A percentile compares a stretch with the other conserved stretches of the same genome.
phyloP scores from a whole-genome alignment of 306 rosid species.

The Adenanthera pavonina region DNA sequence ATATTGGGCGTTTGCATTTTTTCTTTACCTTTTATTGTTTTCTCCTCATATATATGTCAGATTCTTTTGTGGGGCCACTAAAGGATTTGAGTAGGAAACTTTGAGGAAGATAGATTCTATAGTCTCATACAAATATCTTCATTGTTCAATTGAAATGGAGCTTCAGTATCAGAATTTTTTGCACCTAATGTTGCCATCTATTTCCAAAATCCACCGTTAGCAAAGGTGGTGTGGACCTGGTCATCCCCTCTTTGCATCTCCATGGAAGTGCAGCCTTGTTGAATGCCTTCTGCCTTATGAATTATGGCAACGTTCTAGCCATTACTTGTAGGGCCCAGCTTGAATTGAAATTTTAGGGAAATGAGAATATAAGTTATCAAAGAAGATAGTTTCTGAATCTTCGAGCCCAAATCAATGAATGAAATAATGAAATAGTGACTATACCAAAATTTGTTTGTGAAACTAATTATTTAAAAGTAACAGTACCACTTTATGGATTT shows the following conservation, averaged over 20 bases:
- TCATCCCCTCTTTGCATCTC: neutral
- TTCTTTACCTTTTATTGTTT: neutral
- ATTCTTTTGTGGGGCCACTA: neutral
- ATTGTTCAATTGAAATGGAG: no score
- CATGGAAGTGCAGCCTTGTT: neutral
- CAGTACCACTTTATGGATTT: conserved; percentile 10
- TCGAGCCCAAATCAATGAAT: no score
- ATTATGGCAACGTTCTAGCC: neutral
- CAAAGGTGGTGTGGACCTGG: neutral
- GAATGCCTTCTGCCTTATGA: neutral
- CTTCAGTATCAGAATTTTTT: no score
- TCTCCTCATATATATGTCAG: neutral
- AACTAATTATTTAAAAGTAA: conserved; percentile 15
- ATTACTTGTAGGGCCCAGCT: neutral
- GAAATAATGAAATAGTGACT: conserved; percentile 1
- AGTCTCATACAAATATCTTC: neutral
- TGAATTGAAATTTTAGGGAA: neutral
- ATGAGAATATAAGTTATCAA: neutral
- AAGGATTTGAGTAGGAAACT: neutral
- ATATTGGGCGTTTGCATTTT: conserved; percentile 4
- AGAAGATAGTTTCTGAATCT: no score
- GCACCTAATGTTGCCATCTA: no score
- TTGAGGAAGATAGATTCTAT: neutral
- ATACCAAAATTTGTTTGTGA: neutral
- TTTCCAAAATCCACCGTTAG: neutral